phyloP scores from a whole-genome alignment of 2,329 filamentous ascomycete species.

The Lomentospora prolificans region DNA sequence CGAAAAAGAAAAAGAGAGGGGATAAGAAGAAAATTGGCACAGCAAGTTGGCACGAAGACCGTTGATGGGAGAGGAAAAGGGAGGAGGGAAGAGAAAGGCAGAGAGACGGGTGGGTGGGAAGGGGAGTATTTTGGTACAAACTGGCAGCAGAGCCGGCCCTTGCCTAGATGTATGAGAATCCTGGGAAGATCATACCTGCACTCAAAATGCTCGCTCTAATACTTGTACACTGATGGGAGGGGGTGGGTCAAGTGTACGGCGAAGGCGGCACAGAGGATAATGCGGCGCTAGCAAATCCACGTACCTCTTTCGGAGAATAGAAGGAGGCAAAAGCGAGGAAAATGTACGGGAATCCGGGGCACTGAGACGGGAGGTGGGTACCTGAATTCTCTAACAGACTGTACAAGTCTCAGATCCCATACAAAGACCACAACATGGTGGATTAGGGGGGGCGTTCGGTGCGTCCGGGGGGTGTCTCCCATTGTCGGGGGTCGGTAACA shows the following conservation, averaged over 20 bases:
- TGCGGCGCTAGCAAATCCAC: not conserved
- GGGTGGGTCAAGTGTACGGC: not conserved
- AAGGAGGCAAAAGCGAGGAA: slow-evolving; percentile 11
- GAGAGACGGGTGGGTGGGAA: slow-evolving; percentile 11
- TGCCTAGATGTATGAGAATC: slow-evolving; percentile 22
- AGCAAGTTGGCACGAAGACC: slow-evolving; percentile 11
- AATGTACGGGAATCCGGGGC: slow-evolving; percentile 7
- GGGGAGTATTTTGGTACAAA: slow-evolving; percentile 3
- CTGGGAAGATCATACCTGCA: slow-evolving; percentile 33
- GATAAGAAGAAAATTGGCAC: not conserved
- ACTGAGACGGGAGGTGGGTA: not conserved
- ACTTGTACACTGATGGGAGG: not conserved
- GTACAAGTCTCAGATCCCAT: slow-evolving; percentile 1
- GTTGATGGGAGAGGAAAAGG: slow-evolving; percentile 13
- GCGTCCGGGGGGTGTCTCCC: not conserved
- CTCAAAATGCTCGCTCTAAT: slow-evolving; percentile 24
- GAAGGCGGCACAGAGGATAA: not conserved
- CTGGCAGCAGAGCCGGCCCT: slow-evolving; percentile 13
- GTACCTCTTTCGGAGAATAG: slow-evolving; percentile 3
- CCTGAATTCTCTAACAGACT: not conserved
- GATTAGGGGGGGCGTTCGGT: not conserved
- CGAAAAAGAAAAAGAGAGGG: slow-evolving; percentile 10
- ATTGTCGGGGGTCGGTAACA: not conserved
- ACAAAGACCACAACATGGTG: not conserved
- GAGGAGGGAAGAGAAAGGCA: slow-evolving; percentile 12